Base-by-base conservation (phyloP, 192 early-diverging fungal genomes). In the Spizellomyces punctatus region DNA sequence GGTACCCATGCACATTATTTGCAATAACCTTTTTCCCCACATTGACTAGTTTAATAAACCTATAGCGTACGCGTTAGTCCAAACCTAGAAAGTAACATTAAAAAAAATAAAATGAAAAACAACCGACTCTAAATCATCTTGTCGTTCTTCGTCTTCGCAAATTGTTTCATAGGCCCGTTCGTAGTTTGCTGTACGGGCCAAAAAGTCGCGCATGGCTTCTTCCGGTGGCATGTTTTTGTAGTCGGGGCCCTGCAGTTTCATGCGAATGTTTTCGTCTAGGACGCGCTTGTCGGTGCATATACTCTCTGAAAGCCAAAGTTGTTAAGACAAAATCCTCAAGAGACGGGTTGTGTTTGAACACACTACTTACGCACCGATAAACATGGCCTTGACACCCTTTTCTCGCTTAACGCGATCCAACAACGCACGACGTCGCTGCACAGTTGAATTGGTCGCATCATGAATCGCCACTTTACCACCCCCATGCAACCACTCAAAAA, bases 371-470 rank as follows among this genome's bases (percentile, higher is more conserved):
- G 46, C 49, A 82, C 60, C 80, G 62, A 83, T 76, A 59, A 83
- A 86, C 27, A 82, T 49, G 9, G 66, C 75, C 56, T 67, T 55
- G 43, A 75, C 76, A 36, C 76, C 48, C 44, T 74, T 64, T 59
- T 78, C 78, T 49, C 48, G 5, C 36, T 43, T 45, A 5, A 79
- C 72, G 58, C 81, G 69, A 46, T 79, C 72, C 60, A 80, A 62
- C 46, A 80, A 55, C 36, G 70, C 60, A 19, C 82, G 81, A 73
- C 96, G 87, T 72, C 97, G 85, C 64, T 86, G 86, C 14, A 90
- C 76, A 0, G 93, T 97, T 50, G 96, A 96, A 76, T 99, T 99
- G 14, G 97, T 99, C 1, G 97, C 97, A 77, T 99, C 97, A 68
- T 81, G 85, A 49, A 83, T 81, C 61, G 92, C 96, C 36, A 97